Percentiles rank a stretch among this genome's conserved stretches.
These are phyloP conservation scores for Cyamopsis tetragonoloba DNA, from an alignment of 306 rosid species.

Conservation along the genomic window DNA sequence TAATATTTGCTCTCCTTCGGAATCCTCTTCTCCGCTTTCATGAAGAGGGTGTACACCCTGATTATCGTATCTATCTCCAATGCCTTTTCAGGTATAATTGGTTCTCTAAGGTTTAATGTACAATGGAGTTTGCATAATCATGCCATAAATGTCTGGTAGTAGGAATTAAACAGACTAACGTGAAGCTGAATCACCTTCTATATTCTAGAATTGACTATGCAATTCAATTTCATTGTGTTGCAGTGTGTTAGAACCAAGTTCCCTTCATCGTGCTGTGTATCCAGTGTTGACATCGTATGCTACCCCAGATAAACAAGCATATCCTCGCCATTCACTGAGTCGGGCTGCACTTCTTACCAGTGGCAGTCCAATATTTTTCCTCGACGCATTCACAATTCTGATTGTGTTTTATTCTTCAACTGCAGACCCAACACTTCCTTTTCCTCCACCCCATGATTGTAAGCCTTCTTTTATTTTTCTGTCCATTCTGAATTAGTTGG, in stretches of 20 bases:
- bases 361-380: slow-evolving; percentile 97
- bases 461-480: slow-evolving; percentile 29
- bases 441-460: slow-evolving; percentile 98
- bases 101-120: slow-evolving; percentile 15
- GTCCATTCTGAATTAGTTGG: background rate
- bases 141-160: background rate
- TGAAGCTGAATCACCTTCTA: slow-evolving; percentile 19
- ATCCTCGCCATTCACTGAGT: slow-evolving; percentile 86
- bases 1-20: slow-evolving; percentile 88
- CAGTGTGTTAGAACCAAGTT: slow-evolving; percentile 86
- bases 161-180: background rate
- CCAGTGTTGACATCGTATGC: slow-evolving; percentile 86
- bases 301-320: slow-evolving; percentile 81
- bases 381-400: slow-evolving; percentile 86
- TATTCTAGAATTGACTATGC: slow-evolving; percentile 19
- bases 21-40: slow-evolving; percentile 90
- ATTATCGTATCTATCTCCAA: slow-evolving; percentile 86
- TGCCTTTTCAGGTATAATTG: slow-evolving; percentile 88
- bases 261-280: slow-evolving; percentile 86
- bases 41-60: slow-evolving; percentile 98
- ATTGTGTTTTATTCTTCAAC: slow-evolving; percentile 89
- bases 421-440: slow-evolving; percentile 77
- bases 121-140: slow-evolving; percentile 3
- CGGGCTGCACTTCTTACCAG: slow-evolving; percentile 94
- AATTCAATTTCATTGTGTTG: slow-evolving; percentile 31